Percentiles rank a stretch among this genome's conserved stretches.
Evolutionary conservation across 805 yeast genomes (phyloP).

Genomic region (Wickerhamomyces subpelliculosus): DNA sequence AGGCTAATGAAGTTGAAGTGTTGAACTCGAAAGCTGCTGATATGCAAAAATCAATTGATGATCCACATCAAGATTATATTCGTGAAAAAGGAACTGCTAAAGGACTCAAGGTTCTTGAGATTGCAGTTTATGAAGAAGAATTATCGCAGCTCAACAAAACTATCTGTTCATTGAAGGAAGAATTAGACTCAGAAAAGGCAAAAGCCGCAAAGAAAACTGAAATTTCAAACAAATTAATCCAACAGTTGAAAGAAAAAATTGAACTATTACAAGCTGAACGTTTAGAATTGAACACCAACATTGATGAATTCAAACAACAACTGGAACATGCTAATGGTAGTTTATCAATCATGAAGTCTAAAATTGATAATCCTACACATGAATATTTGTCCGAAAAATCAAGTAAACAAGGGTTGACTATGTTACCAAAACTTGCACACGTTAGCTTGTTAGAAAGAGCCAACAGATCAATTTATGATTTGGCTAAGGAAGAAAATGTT

Average conservation of each 20-base stretch:
- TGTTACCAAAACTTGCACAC: slow-evolving; percentile 20
- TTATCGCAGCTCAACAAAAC: slow-evolving; percentile 1
- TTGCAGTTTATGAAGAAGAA: slow-evolving; percentile 1
- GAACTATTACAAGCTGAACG: slow-evolving; percentile 1
- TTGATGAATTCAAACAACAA: slow-evolving; percentile 1
- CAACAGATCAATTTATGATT: slow-evolving; percentile 13
- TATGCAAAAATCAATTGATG: slow-evolving; percentile 1
- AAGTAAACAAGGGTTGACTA: slow-evolving; percentile 18
- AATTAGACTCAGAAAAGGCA: neutral
- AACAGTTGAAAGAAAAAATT: slow-evolving; percentile 12
- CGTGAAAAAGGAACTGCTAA: slow-evolving; percentile 14
- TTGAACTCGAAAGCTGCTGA: neutral
- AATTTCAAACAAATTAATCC: slow-evolving; percentile 6
- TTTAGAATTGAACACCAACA: neutral
- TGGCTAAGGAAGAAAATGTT: slow-evolving; percentile 12
- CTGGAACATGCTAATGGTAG: slow-evolving; percentile 8
- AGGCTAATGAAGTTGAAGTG: slow-evolving; percentile 3
- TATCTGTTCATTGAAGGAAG: neutral
- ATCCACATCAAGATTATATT: slow-evolving; percentile 23
- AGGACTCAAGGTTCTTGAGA: slow-evolving; percentile 11
- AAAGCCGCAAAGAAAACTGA: slow-evolving; percentile 5
- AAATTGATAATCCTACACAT: slow-evolving; percentile 25
- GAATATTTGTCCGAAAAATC: slow-evolving; percentile 25
- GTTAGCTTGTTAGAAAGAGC: slow-evolving; percentile 12
- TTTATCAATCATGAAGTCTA: slow-evolving; percentile 6